These are phyloP conservation scores for Cyberlindnera euphorbiae DNA, from an alignment of 805 yeast genomes.

Conservation along the genomic window DNA sequence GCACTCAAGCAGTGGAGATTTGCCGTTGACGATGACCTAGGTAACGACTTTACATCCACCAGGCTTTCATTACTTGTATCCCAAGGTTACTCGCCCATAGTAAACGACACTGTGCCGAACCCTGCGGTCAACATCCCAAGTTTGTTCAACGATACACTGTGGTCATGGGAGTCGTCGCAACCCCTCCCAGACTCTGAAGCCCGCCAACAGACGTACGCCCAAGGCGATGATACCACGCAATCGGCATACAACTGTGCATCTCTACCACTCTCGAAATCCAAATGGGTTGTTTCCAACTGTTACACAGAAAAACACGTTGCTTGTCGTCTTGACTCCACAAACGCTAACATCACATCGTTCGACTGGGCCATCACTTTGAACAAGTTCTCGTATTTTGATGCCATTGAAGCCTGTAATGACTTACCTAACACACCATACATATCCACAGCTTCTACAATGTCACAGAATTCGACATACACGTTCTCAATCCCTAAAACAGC, in stretches of 20 bases:
- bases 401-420: conserved; percentile 27
- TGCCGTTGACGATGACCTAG: conserved; percentile 33
- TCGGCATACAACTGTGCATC: conserved; percentile 44
- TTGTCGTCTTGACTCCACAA: conserved; percentile 41
- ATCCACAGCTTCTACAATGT: conserved; percentile 2
- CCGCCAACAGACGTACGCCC: conserved; percentile 9
- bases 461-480: conserved; percentile 10
- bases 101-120: conserved; percentile 34
- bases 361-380: conserved; percentile 39
- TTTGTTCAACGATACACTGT: conserved; percentile 36
- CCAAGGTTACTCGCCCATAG: conserved; percentile 66
- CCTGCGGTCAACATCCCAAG: conserved; percentile 24
- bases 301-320: conserved; percentile 45
- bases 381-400: conserved; percentile 39
- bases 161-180: conserved; percentile 73
- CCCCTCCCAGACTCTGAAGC: conserved; percentile 35
- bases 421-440: conserved; percentile 5
- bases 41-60: conserved; percentile 38
- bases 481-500: conserved; percentile 50
- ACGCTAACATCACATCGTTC: conserved; percentile 27
- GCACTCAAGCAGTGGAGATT: conserved; percentile 32
- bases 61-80: conserved; percentile 36
- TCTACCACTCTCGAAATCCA: conserved; percentile 33
- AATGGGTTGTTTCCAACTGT: conserved; percentile 67
- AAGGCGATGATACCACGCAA: conserved; percentile 16